Conservation (phyloP, 352 stramenopile genomes). For the Phytopythium litorale region DNA sequence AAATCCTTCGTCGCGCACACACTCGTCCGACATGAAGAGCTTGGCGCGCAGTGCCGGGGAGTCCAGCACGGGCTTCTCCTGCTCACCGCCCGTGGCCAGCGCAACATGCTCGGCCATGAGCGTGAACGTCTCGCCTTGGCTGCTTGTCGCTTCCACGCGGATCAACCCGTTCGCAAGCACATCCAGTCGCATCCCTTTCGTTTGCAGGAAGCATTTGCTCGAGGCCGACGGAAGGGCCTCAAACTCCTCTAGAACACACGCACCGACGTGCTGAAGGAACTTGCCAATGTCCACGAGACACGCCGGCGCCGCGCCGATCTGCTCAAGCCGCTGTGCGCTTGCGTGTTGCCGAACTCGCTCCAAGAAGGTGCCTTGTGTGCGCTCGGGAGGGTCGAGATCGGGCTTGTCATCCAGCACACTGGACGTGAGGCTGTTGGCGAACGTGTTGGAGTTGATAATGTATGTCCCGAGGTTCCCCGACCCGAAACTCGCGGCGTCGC, state of each 20-base stretch:
- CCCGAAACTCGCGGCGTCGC: conserved; percentile 46
- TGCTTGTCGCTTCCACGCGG: conserved; percentile 32
- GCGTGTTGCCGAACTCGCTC: conserved; percentile 46
- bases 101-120: conserved; percentile 62
- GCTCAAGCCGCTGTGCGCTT: conserved; percentile 50
- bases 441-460: conserved; percentile 87
- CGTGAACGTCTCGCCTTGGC: conserved; percentile 24
- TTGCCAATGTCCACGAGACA: conserved; percentile 59
- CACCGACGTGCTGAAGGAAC: conserved; percentile 59
- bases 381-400: conserved; percentile 71
- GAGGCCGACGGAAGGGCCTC: conserved; percentile 22
- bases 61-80: conserved; percentile 39
- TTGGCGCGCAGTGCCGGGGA: conserved; percentile 41
- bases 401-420: conserved; percentile 79
- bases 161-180: conserved; percentile 43
- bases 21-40: conserved; percentile 61
- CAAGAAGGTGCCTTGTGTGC: conserved; percentile 68
- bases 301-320: conserved; percentile 42
- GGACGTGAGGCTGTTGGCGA: conserved; percentile 62
- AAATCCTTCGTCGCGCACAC: conserved; percentile 62
- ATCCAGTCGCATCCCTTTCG: conserved; percentile 41
- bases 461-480: conserved; percentile 70
- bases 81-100: conserved; percentile 61
- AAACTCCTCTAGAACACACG: conserved; percentile 42
- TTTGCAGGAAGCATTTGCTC: conserved; percentile 50